Evolutionary conservation across 148 eudicot species (phyloP).

Genomic region (Silene latifolia): DNA sequence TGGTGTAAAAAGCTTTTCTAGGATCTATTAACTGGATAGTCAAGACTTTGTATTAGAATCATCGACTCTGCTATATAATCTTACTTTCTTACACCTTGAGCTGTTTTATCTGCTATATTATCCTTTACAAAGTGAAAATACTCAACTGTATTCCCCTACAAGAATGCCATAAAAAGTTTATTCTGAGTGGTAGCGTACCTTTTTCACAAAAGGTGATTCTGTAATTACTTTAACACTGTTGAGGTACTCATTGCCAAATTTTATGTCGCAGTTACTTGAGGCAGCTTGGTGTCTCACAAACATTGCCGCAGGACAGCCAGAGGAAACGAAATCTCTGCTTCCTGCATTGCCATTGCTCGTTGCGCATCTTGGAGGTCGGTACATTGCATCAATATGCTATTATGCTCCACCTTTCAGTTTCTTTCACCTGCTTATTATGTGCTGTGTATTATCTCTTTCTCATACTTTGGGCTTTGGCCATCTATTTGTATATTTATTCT

Average conservation of each 20-base stretch:
- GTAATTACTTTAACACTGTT: not conserved
- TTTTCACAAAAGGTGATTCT: not conserved
- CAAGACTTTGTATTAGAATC: no score
- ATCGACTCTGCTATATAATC: no score
- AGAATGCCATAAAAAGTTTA: not conserved
- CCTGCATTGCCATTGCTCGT: conserved; percentile 92
- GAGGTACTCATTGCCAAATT: conserved; percentile 10
- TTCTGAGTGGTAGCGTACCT: not conserved
- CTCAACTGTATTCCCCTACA: not conserved
- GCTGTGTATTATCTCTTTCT: no score
- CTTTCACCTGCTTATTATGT: not conserved
- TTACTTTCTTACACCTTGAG: not conserved
- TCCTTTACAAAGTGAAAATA: not conserved
- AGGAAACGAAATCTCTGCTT: conserved; percentile 82
- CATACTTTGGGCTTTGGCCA: not conserved
- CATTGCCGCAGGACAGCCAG: conserved; percentile 93
- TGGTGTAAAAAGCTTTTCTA: not conserved
- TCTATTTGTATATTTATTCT: not conserved
- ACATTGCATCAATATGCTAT: not conserved
- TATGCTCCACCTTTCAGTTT: not conserved
- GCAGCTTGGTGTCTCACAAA: conserved; percentile 99
- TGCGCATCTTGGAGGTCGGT: conserved; percentile 93
- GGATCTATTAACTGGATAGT: not conserved
- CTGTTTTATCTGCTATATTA: not conserved
- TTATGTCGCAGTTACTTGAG: conserved; percentile 71